Evolutionary conservation across 176 grass and related monocot genomes (phyloP).

Genomic region (Rhipidocladum racemiflorum): DNA sequence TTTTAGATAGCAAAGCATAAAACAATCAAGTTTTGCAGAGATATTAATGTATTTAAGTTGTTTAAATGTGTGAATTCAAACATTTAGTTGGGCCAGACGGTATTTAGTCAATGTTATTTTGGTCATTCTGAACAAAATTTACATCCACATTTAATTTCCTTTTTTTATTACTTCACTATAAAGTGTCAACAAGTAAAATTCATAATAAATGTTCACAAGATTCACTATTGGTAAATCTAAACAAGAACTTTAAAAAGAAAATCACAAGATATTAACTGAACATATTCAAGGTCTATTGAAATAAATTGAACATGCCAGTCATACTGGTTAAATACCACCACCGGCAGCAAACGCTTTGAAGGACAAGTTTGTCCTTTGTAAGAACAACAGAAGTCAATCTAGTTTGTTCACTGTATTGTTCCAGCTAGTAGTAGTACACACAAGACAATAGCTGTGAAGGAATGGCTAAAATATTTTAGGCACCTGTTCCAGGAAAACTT

Average conservation of each 20-base stretch:
- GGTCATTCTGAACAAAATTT: not conserved
- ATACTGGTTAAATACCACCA: not conserved
- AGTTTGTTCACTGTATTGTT: not conserved
- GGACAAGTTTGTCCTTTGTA: not conserved
- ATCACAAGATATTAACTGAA: not conserved
- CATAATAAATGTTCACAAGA: not conserved
- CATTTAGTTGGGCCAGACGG: not conserved
- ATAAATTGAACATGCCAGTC: not conserved
- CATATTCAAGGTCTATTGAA: not conserved
- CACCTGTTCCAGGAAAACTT: conserved; percentile 70
- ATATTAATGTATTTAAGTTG: not conserved
- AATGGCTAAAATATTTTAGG: not conserved
- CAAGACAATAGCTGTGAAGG: not conserved
- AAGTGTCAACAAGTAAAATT: not conserved
- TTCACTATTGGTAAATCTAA: not conserved
- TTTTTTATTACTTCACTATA: not conserved
- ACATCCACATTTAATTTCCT: not conserved
- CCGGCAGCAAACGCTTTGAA: not conserved
- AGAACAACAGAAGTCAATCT: not conserved
- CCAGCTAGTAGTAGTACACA: not conserved
- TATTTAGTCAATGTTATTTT: not conserved
- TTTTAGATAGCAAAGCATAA: not conserved
- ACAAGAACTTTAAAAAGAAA: not conserved
- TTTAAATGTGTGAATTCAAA: not conserved
- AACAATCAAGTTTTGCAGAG: not conserved